Base-by-base conservation (phyloP, 140 eudicot genomes). In the Ambrosia hybrid region DNA sequence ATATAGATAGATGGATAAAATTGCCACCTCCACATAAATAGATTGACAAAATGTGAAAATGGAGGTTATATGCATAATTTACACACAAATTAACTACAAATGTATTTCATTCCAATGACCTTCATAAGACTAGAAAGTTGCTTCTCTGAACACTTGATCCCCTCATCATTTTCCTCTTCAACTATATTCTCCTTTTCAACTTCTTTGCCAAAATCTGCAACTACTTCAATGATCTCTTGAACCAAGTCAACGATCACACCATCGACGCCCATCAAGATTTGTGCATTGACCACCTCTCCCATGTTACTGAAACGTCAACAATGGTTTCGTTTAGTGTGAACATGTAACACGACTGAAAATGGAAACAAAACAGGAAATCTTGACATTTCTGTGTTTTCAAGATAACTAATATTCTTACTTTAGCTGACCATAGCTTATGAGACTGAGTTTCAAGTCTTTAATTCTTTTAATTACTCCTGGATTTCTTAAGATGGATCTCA, bases 171-270 rank as follows among this genome's bases (percentile, higher is more conserved):
- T 36, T 60, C 81, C 78, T 75, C 63, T 66, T 60, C 51, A 14
- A 30, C 59, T 14, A 9, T 63, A 21, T 66, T 34, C 51, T 71
- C 76, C 33, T 65, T 72, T 66, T 71, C 45, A 70, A 41, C 30
- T 37, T 57, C 65, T 64, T 55, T 75, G 51, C 57, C 53, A 58
- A 71, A 76, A 3, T 71, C 68, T 5, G 78, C 75, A 68, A 87
- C 87, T 14, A 70, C 83, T 9, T 74, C 72, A 0, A 82, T 87
- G 43, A 90, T 87, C 70, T 90, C 91, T 75, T 81, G 65, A 58
- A 87, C 85, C n/a, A 87, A 65, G 55, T 90, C 96, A 3, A 83
- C 95, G 2, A 90, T 87, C 73, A 83, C 96, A 8, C 96, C 96
- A n/a, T 85, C 89, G 11, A 90, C 75, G 5, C 96, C 91, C 90